phyloP scores from a whole-genome alignment of 2,329 filamentous ascomycete genomes.

The Colletotrichum tanaceti region DNA sequence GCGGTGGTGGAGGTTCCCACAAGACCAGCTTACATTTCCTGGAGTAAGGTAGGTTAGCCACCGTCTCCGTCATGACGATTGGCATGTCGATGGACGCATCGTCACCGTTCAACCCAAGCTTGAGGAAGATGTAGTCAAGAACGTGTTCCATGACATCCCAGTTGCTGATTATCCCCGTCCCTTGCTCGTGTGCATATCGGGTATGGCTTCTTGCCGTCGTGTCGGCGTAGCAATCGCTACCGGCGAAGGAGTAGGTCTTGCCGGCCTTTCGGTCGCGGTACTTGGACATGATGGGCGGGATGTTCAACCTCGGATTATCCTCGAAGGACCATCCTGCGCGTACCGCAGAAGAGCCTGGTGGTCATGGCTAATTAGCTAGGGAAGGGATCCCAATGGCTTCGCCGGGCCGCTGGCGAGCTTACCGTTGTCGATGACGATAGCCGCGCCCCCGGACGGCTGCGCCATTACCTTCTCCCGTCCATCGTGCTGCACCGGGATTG shows the following conservation, averaged over 20 bases:
- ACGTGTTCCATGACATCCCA: conserved; percentile 98
- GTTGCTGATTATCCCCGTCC: conserved; percentile 91
- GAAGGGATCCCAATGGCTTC: conserved; percentile 2
- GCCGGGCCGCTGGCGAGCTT: conserved; percentile 43
- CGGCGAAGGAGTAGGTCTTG: conserved; percentile 92
- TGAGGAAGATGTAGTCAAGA: conserved; percentile 93
- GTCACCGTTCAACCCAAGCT: conserved; percentile 84
- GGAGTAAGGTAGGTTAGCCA: conserved; percentile 90
- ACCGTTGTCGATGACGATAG: conserved; percentile 99
- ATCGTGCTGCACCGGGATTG: conserved; percentile 67
- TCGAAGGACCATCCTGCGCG: conserved; percentile 98
- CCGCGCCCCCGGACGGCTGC: conserved; percentile 66
- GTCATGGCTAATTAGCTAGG: conserved; percentile 27
- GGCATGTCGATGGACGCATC: conserved; percentile 84
- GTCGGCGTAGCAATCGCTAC: conserved; percentile 92
- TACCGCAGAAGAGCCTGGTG: conserved; percentile 82
- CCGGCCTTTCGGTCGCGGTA: conserved; percentile 95
- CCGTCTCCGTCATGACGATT: conserved; percentile 93
- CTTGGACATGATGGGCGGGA: conserved; percentile 92
- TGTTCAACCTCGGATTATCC: conserved; percentile 77
- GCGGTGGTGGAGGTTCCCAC: background rate
- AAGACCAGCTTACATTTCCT: conserved; percentile 73
- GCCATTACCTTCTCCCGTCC: conserved; percentile 77
- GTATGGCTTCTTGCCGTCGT: conserved; percentile 92
- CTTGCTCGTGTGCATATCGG: conserved; percentile 89